These are phyloP conservation scores for Skeletonema potamos DNA, from an alignment of 108 stramenopile species.

Conservation along the genomic window DNA sequence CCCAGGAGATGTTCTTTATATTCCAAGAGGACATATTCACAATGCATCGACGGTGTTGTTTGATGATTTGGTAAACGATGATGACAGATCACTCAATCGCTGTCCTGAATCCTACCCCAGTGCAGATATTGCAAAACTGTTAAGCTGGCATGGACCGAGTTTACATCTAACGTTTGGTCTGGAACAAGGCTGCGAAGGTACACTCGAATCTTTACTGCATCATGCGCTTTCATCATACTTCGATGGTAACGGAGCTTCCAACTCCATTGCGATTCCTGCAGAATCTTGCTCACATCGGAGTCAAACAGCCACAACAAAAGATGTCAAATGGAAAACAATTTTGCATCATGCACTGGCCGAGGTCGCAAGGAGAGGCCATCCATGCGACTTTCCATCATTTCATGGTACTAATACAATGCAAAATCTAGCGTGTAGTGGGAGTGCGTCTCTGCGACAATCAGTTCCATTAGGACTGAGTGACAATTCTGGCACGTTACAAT, in stretches of 20 bases:
- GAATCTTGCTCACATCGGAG: not conserved
- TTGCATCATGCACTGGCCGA: conserved; percentile 28
- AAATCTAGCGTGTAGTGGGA: conserved; percentile 1
- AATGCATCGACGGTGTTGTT: conserved; percentile 29
- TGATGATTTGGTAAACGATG: conserved; percentile 8
- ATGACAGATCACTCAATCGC: not conserved
- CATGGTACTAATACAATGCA: not conserved
- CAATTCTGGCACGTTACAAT: not conserved
- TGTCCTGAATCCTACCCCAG: conserved; percentile 2
- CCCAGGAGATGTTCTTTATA: conserved; percentile 35
- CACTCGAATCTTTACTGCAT: conserved; percentile 30
- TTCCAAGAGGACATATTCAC: conserved; percentile 36
- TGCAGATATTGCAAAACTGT: not conserved
- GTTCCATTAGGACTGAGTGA: not conserved
- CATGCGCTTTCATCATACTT: conserved; percentile 27
- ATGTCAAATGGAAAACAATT: conserved; percentile 13
- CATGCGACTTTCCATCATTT: conserved; percentile 8
- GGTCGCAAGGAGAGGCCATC: conserved; percentile 24
- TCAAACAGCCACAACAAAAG: not conserved
- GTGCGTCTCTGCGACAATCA: conserved; percentile 10
- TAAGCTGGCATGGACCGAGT: conserved; percentile 17
- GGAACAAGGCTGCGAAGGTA: conserved; percentile 16
- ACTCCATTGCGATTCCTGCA: not conserved
- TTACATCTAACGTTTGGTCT: conserved; percentile 36
- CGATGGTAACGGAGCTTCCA: not conserved